Evolutionary conservation across 2,329 filamentous ascomycete genomes (phyloP), one percentile per base, ranked within the genome.

Genomic region (Diaporthe velutina): DNA sequence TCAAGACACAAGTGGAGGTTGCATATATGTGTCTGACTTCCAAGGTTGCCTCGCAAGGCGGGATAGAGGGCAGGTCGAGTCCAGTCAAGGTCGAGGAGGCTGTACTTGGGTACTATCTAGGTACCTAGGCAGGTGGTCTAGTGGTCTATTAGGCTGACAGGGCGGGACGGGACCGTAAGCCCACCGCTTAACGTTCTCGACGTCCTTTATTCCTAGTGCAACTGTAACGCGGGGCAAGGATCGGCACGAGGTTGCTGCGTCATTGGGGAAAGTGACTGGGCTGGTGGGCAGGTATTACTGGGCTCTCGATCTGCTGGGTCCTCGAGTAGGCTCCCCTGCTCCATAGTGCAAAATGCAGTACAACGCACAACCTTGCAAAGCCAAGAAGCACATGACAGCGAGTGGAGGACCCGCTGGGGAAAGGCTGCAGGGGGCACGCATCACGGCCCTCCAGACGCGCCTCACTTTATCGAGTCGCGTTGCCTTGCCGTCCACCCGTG

Each of bases 331-430:
- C 28, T 48, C 42, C 42, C 35, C 35, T 5, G 10, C 35, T 38
- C 5, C 5, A 25, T 30, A 28, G 12, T 33, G 52, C 10, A 22
- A 28, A 55, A 55, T 55, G 52, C 52, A 19, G 45, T 68, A 68
- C 48, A 40, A 15, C 33, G 22, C 22, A 52, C n/a, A 54, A 67
- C 45, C 64, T 67, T 52, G 64, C 45, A 67, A 67, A n/a, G 45
- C 45, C 54, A 54, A 71, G 73, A 50, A 74, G 50, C 68, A 74
- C 68, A 74, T 74, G 73, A 74, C 68, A 74, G 40, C 73, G 68
- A 54, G 48, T 57, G 68, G 22, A 28, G 48, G 67, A 45, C 67
- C 68, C 40, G 68, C 68, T 48, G 68, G 25, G 52, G 35, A 19
- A n/a, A 38, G 30, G 45, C 48, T 54, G 64, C 64, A 54, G 33